Conservation (phyloP, 768 basidiomycete genomes). For the Coprinopsis marcescibilis region DNA sequence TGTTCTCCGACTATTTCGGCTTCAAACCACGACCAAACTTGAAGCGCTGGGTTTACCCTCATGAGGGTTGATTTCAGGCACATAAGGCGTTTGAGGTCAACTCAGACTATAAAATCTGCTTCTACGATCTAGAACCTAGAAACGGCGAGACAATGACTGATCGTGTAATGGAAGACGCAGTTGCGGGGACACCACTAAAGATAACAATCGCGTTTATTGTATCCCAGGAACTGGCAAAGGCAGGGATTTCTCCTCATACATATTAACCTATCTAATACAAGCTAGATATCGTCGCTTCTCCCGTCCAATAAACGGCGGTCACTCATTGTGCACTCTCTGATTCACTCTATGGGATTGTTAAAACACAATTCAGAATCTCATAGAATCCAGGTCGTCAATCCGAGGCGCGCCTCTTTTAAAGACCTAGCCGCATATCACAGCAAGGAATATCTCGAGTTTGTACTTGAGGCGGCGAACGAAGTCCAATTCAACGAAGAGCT, state of each 20-base stretch:
- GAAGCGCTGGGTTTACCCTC: no score
- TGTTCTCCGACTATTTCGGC: no score
- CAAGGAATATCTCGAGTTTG: slow-evolving; percentile 60
- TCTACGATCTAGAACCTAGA: no score
- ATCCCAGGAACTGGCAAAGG: slow-evolving; percentile 54
- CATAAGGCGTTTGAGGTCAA: no score
- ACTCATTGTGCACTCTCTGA: slow-evolving; percentile 57
- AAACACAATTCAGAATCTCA: slow-evolving; percentile 20
- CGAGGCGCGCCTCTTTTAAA: slow-evolving; percentile 45
- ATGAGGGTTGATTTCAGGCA: no score
- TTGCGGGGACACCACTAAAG: background rate
- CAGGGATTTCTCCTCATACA: slow-evolving; percentile 9
- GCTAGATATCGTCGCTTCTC: slow-evolving; percentile 42
- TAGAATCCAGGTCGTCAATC: slow-evolving; percentile 43
- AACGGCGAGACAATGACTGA: no score
- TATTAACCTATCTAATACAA: background rate
- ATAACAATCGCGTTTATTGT: slow-evolving; percentile 41
- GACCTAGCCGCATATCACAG: slow-evolving; percentile 69
- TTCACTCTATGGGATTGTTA: slow-evolving; percentile 47
- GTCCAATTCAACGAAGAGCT: slow-evolving; percentile 31
- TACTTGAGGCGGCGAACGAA: slow-evolving; percentile 33
- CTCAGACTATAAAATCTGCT: no score
- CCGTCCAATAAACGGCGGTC: slow-evolving; percentile 69
- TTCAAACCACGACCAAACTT: no score
- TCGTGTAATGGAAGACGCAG: background rate